Evolutionary conservation across 306 rosid genomes (phyloP).

Genomic region (Begonia fuchsioides): DNA sequence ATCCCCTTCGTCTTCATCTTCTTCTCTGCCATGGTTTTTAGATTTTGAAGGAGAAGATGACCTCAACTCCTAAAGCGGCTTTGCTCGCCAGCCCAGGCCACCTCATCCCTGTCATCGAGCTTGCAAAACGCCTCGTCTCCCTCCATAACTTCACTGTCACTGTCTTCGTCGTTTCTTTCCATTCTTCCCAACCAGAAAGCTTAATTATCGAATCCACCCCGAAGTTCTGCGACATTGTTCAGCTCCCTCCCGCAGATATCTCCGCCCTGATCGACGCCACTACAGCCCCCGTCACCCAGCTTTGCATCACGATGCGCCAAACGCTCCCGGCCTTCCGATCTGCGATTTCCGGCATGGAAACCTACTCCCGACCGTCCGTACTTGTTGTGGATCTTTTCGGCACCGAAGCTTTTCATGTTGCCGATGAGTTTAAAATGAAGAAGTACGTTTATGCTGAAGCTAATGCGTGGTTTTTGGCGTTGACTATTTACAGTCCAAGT

Average conservation of each 20-base stretch:
- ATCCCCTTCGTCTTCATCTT: too few species aligned
- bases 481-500: conserved; percentile 10
- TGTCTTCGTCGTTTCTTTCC: conserved; percentile 19
- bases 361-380: conserved; percentile 22
- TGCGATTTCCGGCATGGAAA: conserved; percentile 1
- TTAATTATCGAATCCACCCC: conserved; percentile 14
- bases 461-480: conserved; percentile 31
- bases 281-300: background rate
- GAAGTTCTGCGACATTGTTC: conserved; percentile 13
- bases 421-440: conserved; percentile 30
- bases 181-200: conserved; percentile 14
- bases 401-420: conserved; percentile 20
- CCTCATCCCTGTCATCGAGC: conserved; percentile 32
- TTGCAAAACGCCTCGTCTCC: conserved; percentile 20
- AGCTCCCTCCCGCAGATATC: conserved; percentile 15
- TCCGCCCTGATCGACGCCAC: conserved; percentile 4
- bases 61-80: conserved; percentile 14
- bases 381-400: conserved; percentile 47
- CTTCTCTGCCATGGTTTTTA: too few species aligned
- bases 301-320: conserved; percentile 20
- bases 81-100: conserved; percentile 46
- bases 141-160: conserved; percentile 20
- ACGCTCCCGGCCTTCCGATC: conserved; percentile 2
- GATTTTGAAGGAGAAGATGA: too few species aligned
- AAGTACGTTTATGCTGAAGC: conserved; percentile 21